These are phyloP conservation scores for Akanthomyces uredinophilus DNA, from an alignment of 2,329 filamentous ascomycete genomes.

Conservation along the genomic window DNA sequence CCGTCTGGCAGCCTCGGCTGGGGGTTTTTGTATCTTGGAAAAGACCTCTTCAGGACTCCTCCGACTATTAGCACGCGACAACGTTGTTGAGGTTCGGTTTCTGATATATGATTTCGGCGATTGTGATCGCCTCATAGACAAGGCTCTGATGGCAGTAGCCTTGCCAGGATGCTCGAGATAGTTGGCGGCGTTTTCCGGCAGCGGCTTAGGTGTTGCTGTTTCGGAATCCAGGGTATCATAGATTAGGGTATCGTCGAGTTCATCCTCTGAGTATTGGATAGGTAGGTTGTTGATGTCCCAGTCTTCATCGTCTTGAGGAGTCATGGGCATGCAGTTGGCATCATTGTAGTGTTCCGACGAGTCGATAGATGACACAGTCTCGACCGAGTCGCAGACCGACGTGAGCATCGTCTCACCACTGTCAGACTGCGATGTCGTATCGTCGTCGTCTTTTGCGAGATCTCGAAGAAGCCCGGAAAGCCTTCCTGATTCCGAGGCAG, in stretches of 20 bases:
- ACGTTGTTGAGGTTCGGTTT: constrained; percentile 24
- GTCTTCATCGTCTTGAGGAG: constrained; percentile 24
- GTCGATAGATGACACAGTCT: constrained; percentile 32
- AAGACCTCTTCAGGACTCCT: constrained; percentile 42
- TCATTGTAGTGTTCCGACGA: constrained; percentile 24
- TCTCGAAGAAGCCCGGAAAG: constrained; percentile 29
- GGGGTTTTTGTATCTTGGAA: constrained; percentile 45
- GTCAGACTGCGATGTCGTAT: constrained; percentile 42
- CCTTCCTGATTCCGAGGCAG: constrained; percentile 40
- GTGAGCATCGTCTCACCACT: constrained; percentile 39
- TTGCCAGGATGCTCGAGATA: constrained; percentile 34
- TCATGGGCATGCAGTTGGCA: constrained; percentile 16
- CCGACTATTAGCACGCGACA: constrained; percentile 27
- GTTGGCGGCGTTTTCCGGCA: constrained; percentile 28
- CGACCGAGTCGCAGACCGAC: constrained; percentile 42
- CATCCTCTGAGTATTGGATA: constrained; percentile 36
- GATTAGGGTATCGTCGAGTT: constrained; percentile 28
- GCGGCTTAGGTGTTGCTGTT: constrained; percentile 39
- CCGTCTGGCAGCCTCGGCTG: constrained; percentile 35
- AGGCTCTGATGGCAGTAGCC: constrained; percentile 25
- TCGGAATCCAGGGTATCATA: constrained; percentile 36
- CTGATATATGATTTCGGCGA: constrained; percentile 31
- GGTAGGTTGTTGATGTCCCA: constrained; percentile 33
- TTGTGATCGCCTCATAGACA: constrained; percentile 30
- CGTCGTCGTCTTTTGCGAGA: constrained; percentile 32